These are phyloP conservation scores for Biscogniauxia marginata DNA, from an alignment of 2,329 filamentous ascomycete species.

Conservation along the genomic window DNA sequence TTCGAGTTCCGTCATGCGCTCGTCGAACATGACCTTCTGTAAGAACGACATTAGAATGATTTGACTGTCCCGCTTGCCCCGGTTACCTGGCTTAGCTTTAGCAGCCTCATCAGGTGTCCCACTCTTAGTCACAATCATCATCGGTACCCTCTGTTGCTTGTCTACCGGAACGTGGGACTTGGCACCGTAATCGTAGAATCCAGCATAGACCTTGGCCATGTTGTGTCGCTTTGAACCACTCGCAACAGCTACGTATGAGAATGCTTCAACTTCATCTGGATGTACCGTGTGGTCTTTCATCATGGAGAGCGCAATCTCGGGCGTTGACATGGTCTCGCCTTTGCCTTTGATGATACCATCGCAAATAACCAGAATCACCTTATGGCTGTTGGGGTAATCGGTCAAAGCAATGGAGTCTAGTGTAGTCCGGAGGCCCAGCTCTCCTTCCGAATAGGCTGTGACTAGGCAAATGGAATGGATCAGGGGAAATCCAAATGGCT, in stretches of 20 bases:
- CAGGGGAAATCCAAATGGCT: constrained; percentile 92
- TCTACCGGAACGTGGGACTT: constrained; percentile 76
- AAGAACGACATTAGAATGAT: constrained; percentile 99
- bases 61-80: constrained; percentile 98
- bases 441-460: constrained; percentile 95
- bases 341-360: constrained; percentile 97
- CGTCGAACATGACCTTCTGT: constrained; percentile 99
- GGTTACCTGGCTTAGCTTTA: constrained; percentile 88
- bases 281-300: constrained; percentile 85
- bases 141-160: constrained; percentile 94
- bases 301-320: constrained; percentile 88
- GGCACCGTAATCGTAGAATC: constrained; percentile 94
- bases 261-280: constrained; percentile 80
- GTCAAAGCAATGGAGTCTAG: constrained; percentile 95
- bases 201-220: constrained; percentile 98
- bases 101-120: constrained; percentile 84
- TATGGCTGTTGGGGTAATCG: constrained; percentile 99
- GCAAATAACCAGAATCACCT: constrained; percentile 92
- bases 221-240: constrained; percentile 97
- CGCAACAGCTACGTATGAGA: constrained; percentile 95
- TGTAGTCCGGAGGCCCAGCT: constrained; percentile 87
- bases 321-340: constrained; percentile 82
- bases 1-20: constrained; percentile 98
- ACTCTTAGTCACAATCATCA: constrained; percentile 95
- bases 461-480: constrained; percentile 93